Evolutionary conservation across 163 green algal species (phyloP), one percentile per base, ranked within the genome.

Genomic region (Volvox carteri): DNA sequence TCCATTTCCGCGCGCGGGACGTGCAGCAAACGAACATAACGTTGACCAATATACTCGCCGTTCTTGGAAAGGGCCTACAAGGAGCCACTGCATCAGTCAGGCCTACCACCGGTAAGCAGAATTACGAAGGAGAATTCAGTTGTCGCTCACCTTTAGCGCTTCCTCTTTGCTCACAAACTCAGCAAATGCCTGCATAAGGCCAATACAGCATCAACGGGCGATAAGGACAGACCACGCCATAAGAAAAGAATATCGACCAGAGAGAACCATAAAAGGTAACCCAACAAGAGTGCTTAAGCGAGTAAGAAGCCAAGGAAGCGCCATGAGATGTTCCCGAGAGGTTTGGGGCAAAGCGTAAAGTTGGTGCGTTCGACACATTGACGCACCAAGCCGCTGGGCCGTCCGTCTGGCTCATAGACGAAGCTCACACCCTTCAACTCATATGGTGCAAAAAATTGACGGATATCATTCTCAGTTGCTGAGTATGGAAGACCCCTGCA

Each of bases 1-100:
- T 95, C 92, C 94, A 96, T 95, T 70, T 96, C 94, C 35, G 93
- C 88, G 56, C 93, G 92, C 0, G 94, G 93, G 16, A 96, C 94
- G 58, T 95, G 94, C 76, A 96, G 86, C 72, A 96, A 90, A n/a
- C 94, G 92, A 44, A 96, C 94, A 65, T 96, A 96, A 25, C 94
- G 94, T 54, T 96, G 92, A 1, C 94, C 94, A 33, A 96, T 93
- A 87, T 95, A 96, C 37, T 96, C 91, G 0, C 94, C 94, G 80
- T 96, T 96, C 58, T 95, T 95, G 58, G 84, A 83, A 46, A 96
- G 90, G 1, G 94, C 94, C 94, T 96, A 90, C 81, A 48, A 65
- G 12, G 37, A 25, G 42, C 35, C 6, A 54, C 16, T 33, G 42
- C 72, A 25, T 72, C 42, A 42, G 72, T 4, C n/a, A n/a, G 14